phyloP scores from a whole-genome alignment of 208 protist genomes.

The Leishmania mexicana region DNA sequence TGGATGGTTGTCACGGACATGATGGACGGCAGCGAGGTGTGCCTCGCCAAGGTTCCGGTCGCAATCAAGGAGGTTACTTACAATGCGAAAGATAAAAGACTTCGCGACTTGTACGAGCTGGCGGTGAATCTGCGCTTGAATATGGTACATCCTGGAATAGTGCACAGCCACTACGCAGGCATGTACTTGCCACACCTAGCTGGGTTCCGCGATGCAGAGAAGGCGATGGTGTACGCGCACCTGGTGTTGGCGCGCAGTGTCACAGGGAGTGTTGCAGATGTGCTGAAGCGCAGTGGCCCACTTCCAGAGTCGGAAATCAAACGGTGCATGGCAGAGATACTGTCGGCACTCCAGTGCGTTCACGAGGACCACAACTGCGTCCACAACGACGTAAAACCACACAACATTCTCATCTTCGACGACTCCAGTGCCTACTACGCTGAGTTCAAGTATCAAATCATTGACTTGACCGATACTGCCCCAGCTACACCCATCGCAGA shows the following conservation, averaged over 20 bases:
- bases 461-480: slow-evolving; percentile 47
- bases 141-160: slow-evolving; percentile 25
- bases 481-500: slow-evolving; percentile 4
- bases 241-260: slow-evolving; percentile 22
- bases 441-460: slow-evolving; percentile 54
- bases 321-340: slow-evolving; percentile 40
- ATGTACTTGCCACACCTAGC: slow-evolving; percentile 8
- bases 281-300: slow-evolving; percentile 30
- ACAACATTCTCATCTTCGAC: slow-evolving; percentile 76
- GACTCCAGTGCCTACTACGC: slow-evolving; percentile 1
- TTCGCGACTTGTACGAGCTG: slow-evolving; percentile 14
- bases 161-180: slow-evolving; percentile 21
- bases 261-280: slow-evolving; percentile 28
- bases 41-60: slow-evolving; percentile 16
- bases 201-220: background rate
- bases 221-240: slow-evolving; percentile 11
- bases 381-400: slow-evolving; percentile 88
- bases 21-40: slow-evolving; percentile 9
- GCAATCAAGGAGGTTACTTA: slow-evolving; percentile 30
- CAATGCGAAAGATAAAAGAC: slow-evolving; percentile 13
- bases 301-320: slow-evolving; percentile 20
- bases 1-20: slow-evolving; percentile 19
- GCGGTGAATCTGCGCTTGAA: slow-evolving; percentile 20
- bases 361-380: slow-evolving; percentile 52
- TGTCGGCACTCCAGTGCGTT: slow-evolving; percentile 52